Evolutionary conservation across 2,329 filamentous ascomycete species (phyloP).

Genomic region (Exophiala spinifera): DNA sequence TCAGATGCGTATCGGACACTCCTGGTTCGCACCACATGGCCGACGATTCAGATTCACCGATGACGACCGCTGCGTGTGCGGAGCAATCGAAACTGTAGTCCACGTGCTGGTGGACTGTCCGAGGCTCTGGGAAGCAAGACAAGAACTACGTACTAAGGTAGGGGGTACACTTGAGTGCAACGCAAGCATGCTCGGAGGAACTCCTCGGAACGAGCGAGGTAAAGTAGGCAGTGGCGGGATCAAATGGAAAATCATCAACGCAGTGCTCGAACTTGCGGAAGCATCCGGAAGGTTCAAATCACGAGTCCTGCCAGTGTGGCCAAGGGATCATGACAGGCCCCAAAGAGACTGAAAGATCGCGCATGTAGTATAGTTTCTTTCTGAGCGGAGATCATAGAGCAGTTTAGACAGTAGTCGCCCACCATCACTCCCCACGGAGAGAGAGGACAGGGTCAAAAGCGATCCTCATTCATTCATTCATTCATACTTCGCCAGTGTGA

Average conservation of each 20-base stretch:
- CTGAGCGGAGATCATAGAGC: neutral
- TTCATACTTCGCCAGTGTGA: no score
- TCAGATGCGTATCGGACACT: conserved; percentile 27
- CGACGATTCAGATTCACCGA: conserved; percentile 11
- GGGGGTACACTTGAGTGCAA: conserved; percentile 27
- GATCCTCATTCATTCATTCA: no score
- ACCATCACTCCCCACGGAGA: no score
- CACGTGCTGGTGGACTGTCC: conserved; percentile 28
- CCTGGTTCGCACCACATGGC: conserved; percentile 24
- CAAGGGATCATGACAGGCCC: conserved; percentile 5
- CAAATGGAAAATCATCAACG: conserved; percentile 9
- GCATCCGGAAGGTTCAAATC: conserved; percentile 19
- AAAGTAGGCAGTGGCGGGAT: conserved; percentile 8
- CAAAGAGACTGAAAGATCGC: conserved; percentile 13
- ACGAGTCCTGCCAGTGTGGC: conserved; percentile 10
- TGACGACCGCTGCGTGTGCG: conserved; percentile 24
- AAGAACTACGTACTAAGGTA: conserved; percentile 14
- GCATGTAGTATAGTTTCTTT: conserved; percentile 3
- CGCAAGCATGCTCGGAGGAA: conserved; percentile 29
- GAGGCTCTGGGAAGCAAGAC: conserved; percentile 23
- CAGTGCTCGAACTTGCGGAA: conserved; percentile 19
- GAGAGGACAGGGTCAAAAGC: no score
- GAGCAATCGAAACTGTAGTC: conserved; percentile 26
- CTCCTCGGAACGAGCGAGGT: conserved; percentile 19
- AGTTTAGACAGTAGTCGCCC: no score